These are phyloP conservation scores for Laetiporus sulphureus DNA, from an alignment of 1,284 basidiomycete genomes.

Conservation along the genomic window DNA sequence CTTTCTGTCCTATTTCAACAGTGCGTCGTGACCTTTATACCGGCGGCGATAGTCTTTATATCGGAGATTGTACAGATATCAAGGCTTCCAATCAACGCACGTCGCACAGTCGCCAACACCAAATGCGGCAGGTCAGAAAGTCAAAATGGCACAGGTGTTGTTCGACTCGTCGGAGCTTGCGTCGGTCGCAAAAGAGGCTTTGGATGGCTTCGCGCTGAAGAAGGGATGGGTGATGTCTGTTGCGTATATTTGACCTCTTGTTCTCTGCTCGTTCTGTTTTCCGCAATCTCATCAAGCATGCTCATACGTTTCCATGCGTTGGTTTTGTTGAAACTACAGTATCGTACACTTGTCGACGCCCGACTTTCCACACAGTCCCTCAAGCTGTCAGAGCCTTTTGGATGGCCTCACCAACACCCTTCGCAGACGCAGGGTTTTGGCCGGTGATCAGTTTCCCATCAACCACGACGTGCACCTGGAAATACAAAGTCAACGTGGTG, in stretches of 20 bases:
- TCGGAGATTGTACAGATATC: slow-evolving; percentile 43
- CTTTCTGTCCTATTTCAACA: slow-evolving; percentile 83
- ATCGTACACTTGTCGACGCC: neutral
- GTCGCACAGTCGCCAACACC: slow-evolving; percentile 63
- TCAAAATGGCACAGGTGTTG: slow-evolving; percentile 70
- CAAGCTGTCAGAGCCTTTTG: slow-evolving; percentile 27
- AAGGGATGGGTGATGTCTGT: slow-evolving; percentile 79
- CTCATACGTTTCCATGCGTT: neutral
- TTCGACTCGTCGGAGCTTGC: slow-evolving; percentile 72
- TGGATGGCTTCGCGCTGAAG: slow-evolving; percentile 77
- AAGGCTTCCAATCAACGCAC: slow-evolving; percentile 67
- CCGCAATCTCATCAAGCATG: neutral
- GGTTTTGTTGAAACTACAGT: too few species aligned
- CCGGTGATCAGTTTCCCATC: slow-evolving; percentile 51
- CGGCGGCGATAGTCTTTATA: neutral
- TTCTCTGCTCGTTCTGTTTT: slow-evolving; percentile 9
- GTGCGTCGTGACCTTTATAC: slow-evolving; percentile 38
- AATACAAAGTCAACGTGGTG: neutral
- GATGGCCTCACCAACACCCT: slow-evolving; percentile 41
- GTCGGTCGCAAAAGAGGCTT: slow-evolving; percentile 67
- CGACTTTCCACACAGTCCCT: too few species aligned
- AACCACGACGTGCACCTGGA: slow-evolving; percentile 37
- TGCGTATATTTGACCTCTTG: slow-evolving; percentile 48
- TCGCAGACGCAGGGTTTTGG: slow-evolving; percentile 68
- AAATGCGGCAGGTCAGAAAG: slow-evolving; percentile 49